Conservation (phyloP, 1,284 basidiomycete species). For the Coriolopsis trogii region DNA sequence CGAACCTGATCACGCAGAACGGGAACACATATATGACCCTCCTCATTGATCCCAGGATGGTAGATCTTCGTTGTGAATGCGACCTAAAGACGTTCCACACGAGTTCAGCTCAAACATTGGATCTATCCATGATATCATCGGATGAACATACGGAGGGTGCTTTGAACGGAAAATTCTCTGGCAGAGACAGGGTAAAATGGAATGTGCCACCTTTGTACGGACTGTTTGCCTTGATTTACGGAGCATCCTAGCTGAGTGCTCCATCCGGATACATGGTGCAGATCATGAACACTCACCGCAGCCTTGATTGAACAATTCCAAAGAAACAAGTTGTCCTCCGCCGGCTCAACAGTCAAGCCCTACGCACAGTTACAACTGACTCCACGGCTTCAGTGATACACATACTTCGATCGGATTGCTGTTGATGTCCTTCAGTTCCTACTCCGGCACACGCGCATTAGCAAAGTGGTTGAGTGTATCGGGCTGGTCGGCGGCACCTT, state of each 20-base stretch:
- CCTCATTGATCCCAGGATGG: conserved; percentile 92
- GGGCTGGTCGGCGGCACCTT: conserved; percentile 47
- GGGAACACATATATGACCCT: conserved; percentile 83
- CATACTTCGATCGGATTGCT: conserved; percentile 64
- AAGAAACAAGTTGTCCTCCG: conserved; percentile 74
- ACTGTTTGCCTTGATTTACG: conserved; percentile 61
- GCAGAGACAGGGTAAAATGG: conserved; percentile 71
- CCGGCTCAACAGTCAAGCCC: conserved; percentile 64
- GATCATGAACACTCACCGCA: conserved; percentile 63
- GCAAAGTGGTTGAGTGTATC: conserved; percentile 14
- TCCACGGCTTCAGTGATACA: not conserved
- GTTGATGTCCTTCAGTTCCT: conserved; percentile 67
- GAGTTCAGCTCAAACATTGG: not conserved
- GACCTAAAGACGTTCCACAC: conserved; percentile 68
- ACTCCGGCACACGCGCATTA: conserved; percentile 10
- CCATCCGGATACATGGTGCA: not conserved
- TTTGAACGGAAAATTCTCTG: conserved; percentile 88
- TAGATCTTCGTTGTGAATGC: conserved; percentile 89
- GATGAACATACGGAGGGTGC: conserved; percentile 66
- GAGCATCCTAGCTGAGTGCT: not conserved
- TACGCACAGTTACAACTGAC: conserved; percentile 30
- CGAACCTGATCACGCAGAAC: conserved; percentile 79
- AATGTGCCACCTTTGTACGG: conserved; percentile 89
- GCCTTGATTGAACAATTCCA: conserved; percentile 84
- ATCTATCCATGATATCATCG: not conserved